Conservation (phyloP, 129 eudicot genomes). For the Cynara cardunculus region DNA sequence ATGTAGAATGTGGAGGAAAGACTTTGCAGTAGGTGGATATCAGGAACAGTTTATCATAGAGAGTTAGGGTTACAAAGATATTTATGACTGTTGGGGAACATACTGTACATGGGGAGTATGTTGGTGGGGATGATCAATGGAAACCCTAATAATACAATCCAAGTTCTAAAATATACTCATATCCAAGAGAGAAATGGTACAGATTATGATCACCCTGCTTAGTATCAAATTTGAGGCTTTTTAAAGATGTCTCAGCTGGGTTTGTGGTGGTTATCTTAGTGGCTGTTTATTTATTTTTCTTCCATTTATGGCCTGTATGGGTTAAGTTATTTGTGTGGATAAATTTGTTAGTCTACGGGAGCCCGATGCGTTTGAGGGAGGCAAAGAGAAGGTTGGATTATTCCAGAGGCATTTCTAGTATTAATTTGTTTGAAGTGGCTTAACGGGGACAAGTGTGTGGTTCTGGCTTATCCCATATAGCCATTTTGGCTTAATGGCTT, state of each 20-base stretch:
- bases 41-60: not conserved
- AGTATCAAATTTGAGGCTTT: not conserved
- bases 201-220: not conserved
- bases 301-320: too few species aligned
- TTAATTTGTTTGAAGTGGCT: not conserved
- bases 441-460: not conserved
- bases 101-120: not conserved
- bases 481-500: not conserved
- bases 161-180: not conserved
- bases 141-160: slow-evolving; percentile 9
- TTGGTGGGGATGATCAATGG: not conserved
- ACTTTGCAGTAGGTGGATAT: not conserved
- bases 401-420: not conserved
- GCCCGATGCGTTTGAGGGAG: too few species aligned
- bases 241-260: not conserved
- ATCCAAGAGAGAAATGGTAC: not conserved
- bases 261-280: not conserved
- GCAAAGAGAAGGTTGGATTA: not conserved
- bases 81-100: not conserved
- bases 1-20: not conserved
- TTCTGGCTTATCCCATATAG: not conserved
- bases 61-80: slow-evolving; percentile 18
- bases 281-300: not conserved
- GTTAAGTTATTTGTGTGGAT: too few species aligned
- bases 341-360: too few species aligned